Base-by-base conservation (phyloP, 2,329 filamentous ascomycete species). In the Aspergillus aculeatus region DNA sequence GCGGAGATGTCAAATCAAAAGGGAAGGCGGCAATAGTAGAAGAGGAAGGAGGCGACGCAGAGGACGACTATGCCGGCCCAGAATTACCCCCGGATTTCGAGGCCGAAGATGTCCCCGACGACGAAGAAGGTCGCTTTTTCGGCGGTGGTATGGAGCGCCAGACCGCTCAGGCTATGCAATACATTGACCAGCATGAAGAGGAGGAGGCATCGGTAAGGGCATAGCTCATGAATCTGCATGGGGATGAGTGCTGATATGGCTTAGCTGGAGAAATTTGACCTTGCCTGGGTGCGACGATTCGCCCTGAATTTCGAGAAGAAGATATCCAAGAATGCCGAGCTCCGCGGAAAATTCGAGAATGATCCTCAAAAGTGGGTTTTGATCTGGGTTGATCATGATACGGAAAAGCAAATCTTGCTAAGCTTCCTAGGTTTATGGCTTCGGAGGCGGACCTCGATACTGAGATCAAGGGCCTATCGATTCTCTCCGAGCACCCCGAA, bases 61-160 rank as follows among this genome's bases (percentile, higher is more conserved):
- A 81, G 41, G 81, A 80, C 23, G 75, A 75, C 29, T 75, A 79
- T 57, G 75, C 83, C 2, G 84, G 83, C 0, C 83, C 83, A 1
- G 81, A 85, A 48, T 77, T 84, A 38, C 83, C 85, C 14, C 81
- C 81, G 6, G 84, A 85, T 63, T 80, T 84, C 26, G 82, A 82
- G 56, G 78, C 82, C 38, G 85, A 84, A 54, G 83, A 86, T 51
- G 80, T 83, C 77, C 80, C 74, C 9, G 90, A 94, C 66, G 93
- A 96, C 68, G 92, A 96, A 56, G 95, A 96, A 64, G 95, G 94
- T 1, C 88, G 95, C 11, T 99, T 99, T 80, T 99, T 97, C 69
- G 95, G 94, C 48, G 91, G 92, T 56, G 95, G 95, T 35, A 89
- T 99, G 68, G 91, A 89, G 26, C 84, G 88, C 59, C 84, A 91